Percentiles rank a stretch among this genome's conserved stretches.
Evolutionary conservation across 768 basidiomycete species (phyloP).

Genomic region (Cystobasidium tubakii): DNA sequence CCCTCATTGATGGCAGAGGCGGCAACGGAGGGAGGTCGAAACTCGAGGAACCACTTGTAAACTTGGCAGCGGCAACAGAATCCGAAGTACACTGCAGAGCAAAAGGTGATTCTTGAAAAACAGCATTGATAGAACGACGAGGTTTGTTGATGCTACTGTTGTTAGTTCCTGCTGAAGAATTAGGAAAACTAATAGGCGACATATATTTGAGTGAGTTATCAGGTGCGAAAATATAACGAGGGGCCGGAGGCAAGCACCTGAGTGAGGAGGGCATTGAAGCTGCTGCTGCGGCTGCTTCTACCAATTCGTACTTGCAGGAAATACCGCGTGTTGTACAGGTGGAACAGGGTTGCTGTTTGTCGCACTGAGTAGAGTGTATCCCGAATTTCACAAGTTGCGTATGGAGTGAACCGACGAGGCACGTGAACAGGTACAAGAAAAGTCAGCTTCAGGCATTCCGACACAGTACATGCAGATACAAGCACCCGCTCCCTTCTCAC

Average conservation of each 20-base stretch:
- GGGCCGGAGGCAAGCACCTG: constrained; percentile 19
- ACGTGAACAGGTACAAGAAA: not conserved
- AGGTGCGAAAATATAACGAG: constrained; percentile 19
- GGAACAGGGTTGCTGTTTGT: constrained; percentile 17
- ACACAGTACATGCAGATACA: too few relatives aligned
- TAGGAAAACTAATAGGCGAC: not conserved
- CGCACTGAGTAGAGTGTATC: constrained; percentile 14
- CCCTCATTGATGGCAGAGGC: not conserved
- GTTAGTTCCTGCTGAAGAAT: not conserved
- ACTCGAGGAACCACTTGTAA: not conserved
- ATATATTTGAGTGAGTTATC: not conserved
- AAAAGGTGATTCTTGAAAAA: constrained; percentile 6
- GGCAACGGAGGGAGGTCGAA: not conserved
- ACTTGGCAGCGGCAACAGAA: not conserved
- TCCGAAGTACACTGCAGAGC: not conserved
- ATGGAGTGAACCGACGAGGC: not conserved
- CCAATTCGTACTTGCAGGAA: not conserved
- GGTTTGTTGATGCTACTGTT: not conserved
- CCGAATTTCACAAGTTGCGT: too few relatives aligned
- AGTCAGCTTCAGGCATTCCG: too few relatives aligned
- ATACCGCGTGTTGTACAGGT: not conserved
- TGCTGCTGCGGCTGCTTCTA: constrained; percentile 4
- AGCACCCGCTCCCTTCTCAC: not conserved
- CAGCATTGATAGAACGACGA: not conserved
- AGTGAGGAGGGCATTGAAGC: not conserved